Base-by-base conservation (phyloP, 164 flowering plant genomes). In the Magnolia sinica region DNA sequence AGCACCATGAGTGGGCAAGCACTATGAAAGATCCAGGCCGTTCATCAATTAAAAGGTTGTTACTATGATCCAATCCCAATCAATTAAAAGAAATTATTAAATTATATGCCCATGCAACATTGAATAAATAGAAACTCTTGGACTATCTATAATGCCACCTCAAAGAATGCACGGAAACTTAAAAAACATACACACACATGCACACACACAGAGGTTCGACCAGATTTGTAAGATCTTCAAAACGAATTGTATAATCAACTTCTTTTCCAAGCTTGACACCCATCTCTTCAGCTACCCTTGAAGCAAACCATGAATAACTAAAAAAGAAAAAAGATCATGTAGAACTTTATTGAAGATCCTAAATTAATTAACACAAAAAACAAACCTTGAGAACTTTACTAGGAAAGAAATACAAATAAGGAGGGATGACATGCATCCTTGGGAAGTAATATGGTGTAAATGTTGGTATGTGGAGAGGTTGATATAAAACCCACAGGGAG, bases 281-380 rank as follows among this genome's bases (percentile, higher is more conserved):
- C 97, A 96, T 91, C 85, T 96, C 99, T 79, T 94, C 97, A 74
- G 99, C 90, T 50, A 96, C 97, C 78, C 99, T 90, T 67, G 98
- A 86, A 78, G 99, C 94, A 83, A 63, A 61, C 23, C 73, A 5
- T 51, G 64, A 66, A 49, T 68, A 11, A 24, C n/a, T 11, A 37
- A 24, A 27, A 22, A 27, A 64, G 50, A 68, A 24, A 68, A 23
- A 4, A 68, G 23, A 9, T 10, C 13, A 55, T 13, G 3, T 11
- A 11, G 61, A 55, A 55, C 61, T 55, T 11, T 50, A 49, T 49
- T 29, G 66, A 19, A 64, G 68, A 22, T 19, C 37, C 11, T 27
- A 23, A 11, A 65, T 8, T 23, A 24, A 24, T 24, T 24, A 24
- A 24, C 27, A 24, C 27, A 24, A 24, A 24, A 24, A 24, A 24